Evolutionary conservation across 129 eudicot genomes (phyloP).

Genomic region (Artemisia annua): DNA sequence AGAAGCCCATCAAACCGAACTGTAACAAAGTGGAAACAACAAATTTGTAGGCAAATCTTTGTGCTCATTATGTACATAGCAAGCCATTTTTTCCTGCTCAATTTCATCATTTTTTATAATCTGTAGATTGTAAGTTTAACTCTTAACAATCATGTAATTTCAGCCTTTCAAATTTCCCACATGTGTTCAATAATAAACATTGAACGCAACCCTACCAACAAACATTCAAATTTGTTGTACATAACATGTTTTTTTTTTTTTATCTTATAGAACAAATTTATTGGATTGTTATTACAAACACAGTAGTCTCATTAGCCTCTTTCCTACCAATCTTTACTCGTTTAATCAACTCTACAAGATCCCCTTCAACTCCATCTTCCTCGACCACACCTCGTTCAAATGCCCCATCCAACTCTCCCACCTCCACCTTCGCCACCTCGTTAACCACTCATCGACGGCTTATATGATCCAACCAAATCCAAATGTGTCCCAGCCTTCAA

Average conservation of each 20-base stretch:
- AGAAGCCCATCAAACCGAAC: constrained; percentile 68
- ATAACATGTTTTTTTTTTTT: background rate
- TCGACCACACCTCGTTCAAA: constrained; percentile 67
- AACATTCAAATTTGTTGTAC: background rate
- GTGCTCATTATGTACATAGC: constrained; percentile 49
- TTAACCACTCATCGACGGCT: constrained; percentile 74
- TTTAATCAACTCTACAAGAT: constrained; percentile 66
- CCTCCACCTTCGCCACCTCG: too few species aligned
- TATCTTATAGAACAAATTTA: background rate
- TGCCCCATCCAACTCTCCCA: constrained; percentile 92
- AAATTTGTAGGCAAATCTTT: constrained; percentile 23
- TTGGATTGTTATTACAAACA: constrained; percentile 31
- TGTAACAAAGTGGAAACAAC: constrained; percentile 27
- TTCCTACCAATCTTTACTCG: constrained; percentile 69
- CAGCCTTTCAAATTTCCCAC: constrained; percentile 4
- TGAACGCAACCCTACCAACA: background rate
- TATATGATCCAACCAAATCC: constrained; percentile 92
- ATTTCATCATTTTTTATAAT: constrained; percentile 40
- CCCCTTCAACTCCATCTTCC: constrained; percentile 59
- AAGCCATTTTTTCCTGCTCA: constrained; percentile 33
- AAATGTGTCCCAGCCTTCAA: constrained; percentile 76
- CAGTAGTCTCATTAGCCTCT: constrained; percentile 58
- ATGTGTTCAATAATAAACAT: constrained; percentile 22
- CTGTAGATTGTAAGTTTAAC: constrained; percentile 25
- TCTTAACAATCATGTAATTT: constrained; percentile 26